A percentile compares a stretch with the other conserved stretches of the same genome.
phyloP scores from a whole-genome alignment of 2,329 filamentous ascomycete genomes.

The Chrysosphaeria jannelii region DNA sequence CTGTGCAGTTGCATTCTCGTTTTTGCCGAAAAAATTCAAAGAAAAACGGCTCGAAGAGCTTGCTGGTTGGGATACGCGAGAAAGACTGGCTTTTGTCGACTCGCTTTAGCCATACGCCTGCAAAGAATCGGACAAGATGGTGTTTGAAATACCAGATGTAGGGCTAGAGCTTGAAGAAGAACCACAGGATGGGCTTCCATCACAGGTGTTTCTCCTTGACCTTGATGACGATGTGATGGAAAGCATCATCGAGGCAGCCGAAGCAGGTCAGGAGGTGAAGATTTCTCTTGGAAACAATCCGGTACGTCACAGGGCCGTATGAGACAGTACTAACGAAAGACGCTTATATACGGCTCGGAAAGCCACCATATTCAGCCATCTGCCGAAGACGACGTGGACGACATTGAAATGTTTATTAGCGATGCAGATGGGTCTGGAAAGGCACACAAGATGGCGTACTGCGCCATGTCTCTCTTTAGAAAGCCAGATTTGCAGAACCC shows the following conservation, averaged over 20 bases:
- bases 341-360: conserved; percentile 20
- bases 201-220: conserved; percentile 26
- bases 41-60: no score
- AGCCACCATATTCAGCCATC: conserved; percentile 14
- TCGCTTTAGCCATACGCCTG: no score
- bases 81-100: no score
- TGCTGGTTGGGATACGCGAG: no score
- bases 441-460: no score
- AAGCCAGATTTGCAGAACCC: no score
- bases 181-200: conserved; percentile 14
- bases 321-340: conserved; percentile 11
- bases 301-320: conserved; percentile 12
- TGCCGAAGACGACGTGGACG: conserved; percentile 16
- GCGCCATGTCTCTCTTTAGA: conserved; percentile 19
- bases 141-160: conserved; percentile 22
- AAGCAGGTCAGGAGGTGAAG: conserved; percentile 23
- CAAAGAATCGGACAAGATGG: no score
- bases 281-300: conserved; percentile 25
- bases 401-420: conserved; percentile 11
- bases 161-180: conserved; percentile 26
- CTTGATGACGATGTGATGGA: conserved; percentile 26
- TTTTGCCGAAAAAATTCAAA: no score
- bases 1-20: no score
- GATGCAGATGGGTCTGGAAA: no score
- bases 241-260: conserved; percentile 28